These are phyloP conservation scores for Solanum piurae DNA, from an alignment of 257 asterid genomes.

Conservation along the genomic window DNA sequence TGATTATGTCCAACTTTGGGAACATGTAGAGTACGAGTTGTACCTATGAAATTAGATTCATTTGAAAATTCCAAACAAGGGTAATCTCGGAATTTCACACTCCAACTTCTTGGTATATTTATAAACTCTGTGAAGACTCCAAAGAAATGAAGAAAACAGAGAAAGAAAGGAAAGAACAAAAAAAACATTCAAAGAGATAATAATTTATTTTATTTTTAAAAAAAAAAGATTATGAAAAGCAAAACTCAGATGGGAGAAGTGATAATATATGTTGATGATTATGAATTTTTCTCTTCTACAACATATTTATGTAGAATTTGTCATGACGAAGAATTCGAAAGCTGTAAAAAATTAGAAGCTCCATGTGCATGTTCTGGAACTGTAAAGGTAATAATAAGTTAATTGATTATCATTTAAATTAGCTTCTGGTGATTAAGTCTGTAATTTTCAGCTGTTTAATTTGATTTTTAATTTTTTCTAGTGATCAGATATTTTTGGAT, in stretches of 20 bases:
- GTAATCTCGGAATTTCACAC: conserved; percentile 18
- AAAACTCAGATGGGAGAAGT: conserved; percentile 37
- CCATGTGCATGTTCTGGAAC: conserved; percentile 97
- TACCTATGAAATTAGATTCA: background rate
- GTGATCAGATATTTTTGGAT: background rate
- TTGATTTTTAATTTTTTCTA: background rate
- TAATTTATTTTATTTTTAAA: too few species aligned
- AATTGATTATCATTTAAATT: background rate
- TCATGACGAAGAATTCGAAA: conserved; percentile 68
- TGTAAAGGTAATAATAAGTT: conserved; percentile 39
- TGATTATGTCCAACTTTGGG: background rate
- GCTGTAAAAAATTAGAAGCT: conserved; percentile 43
- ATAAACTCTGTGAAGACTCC: background rate
- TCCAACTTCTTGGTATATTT: conserved; percentile 6
- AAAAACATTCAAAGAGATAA: background rate
- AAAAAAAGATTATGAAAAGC: background rate
- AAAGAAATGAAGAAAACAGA: background rate
- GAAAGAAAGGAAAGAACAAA: background rate
- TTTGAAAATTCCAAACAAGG: conserved; percentile 13
- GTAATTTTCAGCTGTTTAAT: background rate
- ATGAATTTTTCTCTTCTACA: conserved; percentile 7
- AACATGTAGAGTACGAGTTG: background rate
- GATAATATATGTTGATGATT: conserved; percentile 41
- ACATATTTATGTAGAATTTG: conserved; percentile 65
- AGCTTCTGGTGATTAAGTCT: background rate